phyloP scores from a whole-genome alignment of 2,329 filamentous ascomycete genomes.

The Sporothrix globosa region DNA sequence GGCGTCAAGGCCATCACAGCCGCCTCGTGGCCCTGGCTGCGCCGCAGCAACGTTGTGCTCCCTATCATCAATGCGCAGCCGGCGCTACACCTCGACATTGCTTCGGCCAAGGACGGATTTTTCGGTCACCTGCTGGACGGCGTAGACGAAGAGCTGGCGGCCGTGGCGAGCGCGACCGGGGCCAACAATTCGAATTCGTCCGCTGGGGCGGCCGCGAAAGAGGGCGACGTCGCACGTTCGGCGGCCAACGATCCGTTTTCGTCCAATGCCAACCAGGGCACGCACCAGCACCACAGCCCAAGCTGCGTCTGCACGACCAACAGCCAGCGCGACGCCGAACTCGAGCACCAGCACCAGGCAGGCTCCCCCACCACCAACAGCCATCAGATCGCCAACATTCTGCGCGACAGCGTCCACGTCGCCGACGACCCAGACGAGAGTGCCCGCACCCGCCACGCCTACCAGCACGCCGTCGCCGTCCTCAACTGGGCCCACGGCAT shows the following conservation, averaged over 20 bases:
- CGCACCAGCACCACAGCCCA: conserved; percentile 12
- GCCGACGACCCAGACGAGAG: conserved; percentile 36
- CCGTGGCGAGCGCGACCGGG: conserved; percentile 35
- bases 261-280: background rate
- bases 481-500: conserved; percentile 68
- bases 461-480: conserved; percentile 66
- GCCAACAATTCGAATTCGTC: background rate
- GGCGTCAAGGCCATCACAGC: conserved; percentile 68
- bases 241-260: background rate
- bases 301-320: conserved; percentile 24
- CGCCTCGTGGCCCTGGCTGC: conserved; percentile 66
- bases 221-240: background rate
- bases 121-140: conserved; percentile 64
- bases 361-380: background rate
- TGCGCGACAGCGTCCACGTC: conserved; percentile 40
- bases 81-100: conserved; percentile 62
- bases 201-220: background rate
- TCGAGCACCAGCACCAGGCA: background rate
- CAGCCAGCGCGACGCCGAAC: conserved; percentile 17
- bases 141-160: conserved; percentile 58
- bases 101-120: conserved; percentile 57
- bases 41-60: conserved; percentile 59
- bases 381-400: conserved; percentile 41
- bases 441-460: conserved; percentile 55
- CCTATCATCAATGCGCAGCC: conserved; percentile 67